phyloP scores from a whole-genome alignment of 192 early-diverging fungal genomes.

The Ambispora gerdemannii region DNA sequence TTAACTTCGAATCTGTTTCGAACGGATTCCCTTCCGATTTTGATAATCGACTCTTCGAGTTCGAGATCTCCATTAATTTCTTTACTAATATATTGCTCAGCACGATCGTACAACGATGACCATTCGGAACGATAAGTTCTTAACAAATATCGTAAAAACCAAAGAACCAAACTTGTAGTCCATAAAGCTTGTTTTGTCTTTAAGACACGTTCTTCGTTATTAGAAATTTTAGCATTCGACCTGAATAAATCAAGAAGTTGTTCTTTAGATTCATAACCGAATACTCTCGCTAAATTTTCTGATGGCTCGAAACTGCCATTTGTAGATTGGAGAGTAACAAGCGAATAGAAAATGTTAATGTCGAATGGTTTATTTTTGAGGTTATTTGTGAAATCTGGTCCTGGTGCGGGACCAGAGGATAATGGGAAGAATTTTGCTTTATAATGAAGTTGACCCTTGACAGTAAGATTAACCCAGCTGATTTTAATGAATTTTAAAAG shows the following conservation, averaged over 20 bases:
- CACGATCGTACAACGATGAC: conserved; percentile 12
- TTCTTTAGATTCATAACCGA: not conserved
- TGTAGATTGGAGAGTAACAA: conserved; percentile 18
- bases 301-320: conserved; percentile 26
- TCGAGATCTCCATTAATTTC: conserved; percentile 15
- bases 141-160: conserved; percentile 27
- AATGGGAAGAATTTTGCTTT: conserved; percentile 39
- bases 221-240: not conserved
- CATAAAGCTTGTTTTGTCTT: not conserved
- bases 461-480: conserved; percentile 31
- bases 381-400: conserved; percentile 30
- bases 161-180: conserved; percentile 25
- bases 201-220: not conserved
- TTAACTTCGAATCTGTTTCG: conserved; percentile 20
- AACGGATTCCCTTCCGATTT: conserved; percentile 7
- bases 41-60: conserved; percentile 17
- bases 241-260: not conserved
- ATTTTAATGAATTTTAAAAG: not conserved
- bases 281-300: conserved; percentile 10
- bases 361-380: conserved; percentile 30
- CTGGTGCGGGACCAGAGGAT: not conserved
- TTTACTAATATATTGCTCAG: conserved; percentile 23
- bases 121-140: conserved; percentile 13
- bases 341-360: not conserved
- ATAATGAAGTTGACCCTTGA: conserved; percentile 40